Percentiles rank a stretch among this genome's conserved stretches.
Evolutionary conservation across 805 yeast genomes (phyloP).

Genomic region (Hanseniaspora nectarophila): DNA sequence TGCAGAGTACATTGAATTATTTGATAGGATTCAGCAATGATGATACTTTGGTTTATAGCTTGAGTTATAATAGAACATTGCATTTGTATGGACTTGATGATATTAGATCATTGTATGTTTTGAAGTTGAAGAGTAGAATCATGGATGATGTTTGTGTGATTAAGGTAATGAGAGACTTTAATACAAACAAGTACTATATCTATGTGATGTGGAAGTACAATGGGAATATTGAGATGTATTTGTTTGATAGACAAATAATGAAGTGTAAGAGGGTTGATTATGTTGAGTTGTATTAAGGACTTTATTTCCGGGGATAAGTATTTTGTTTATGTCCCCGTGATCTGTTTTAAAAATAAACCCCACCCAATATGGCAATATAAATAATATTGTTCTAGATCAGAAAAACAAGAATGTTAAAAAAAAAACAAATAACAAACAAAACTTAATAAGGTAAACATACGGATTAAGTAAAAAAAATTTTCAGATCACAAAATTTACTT

Average conservation of each 20-base stretch:
- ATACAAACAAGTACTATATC: conserved; percentile 51
- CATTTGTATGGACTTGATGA: conserved; percentile 36
- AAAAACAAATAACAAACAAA: too few species aligned
- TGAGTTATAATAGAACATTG: conserved; percentile 79
- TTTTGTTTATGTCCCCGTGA: too few species aligned
- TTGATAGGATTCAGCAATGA: conserved; percentile 75
- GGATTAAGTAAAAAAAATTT: too few species aligned
- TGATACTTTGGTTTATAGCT: conserved; percentile 64
- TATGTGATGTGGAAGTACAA: conserved; percentile 8
- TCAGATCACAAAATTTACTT: too few species aligned
- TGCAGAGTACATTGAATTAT: conserved; percentile 71
- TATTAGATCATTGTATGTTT: background rate
- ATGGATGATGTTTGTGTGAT: conserved; percentile 46
- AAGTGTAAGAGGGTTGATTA: background rate
- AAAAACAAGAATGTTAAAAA: too few species aligned
- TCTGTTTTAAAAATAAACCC: too few species aligned
- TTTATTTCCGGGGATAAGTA: too few species aligned
- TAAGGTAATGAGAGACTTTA: conserved; percentile 28
- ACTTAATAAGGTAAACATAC: too few species aligned
- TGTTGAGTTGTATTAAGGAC: background rate
- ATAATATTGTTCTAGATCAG: too few species aligned
- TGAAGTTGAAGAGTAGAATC: conserved; percentile 45
- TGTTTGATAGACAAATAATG: background rate
- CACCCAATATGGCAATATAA: too few species aligned
- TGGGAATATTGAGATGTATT: conserved; percentile 3